Evolutionary conservation across 345 rosid species (phyloP), one percentile per base, ranked within the genome.

Genomic region (Bruguiera sexangula): DNA sequence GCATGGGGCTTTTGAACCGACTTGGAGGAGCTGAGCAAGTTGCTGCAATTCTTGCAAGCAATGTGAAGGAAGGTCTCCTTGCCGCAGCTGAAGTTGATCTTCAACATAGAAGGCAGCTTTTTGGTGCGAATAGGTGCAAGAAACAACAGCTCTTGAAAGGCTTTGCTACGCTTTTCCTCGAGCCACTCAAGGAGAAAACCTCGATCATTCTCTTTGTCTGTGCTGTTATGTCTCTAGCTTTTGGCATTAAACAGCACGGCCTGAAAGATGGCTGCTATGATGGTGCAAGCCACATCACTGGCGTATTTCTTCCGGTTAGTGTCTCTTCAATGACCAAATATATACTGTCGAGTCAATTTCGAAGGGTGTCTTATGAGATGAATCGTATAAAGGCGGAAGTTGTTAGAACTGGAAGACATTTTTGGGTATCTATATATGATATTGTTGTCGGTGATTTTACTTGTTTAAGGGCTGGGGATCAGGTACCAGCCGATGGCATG

Each of bases 401-500:
- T 0, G 61, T 86, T 4, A 78, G 94, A 77, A 76, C 71, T n/a
- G 77, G 92, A 1, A 72, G 84, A 32, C 82, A 83, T 20, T 82
- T 75, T 52, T 73, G 76, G 37, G 63, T 86, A 2, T 84, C 92
- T 0, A 86, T 84, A 1, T 81, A 78, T 46, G 94, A 90, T 6
- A 75, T 88, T 2, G 92, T 88, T 4, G 92, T 85, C 6, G 96
- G 93, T 8, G 96, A 90, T 32, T 65, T 88, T 0, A 73, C 84
- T 46, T 82, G 77, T 69, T 52, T 88, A 26, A 85, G 82, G 66
- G 82, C 78, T 0, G 96, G 96, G 5, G 89, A 88, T 63, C 91
- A 88, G 69, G 73, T 90, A 15, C 93, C 93, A 0, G 96, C 93
- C 0, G 91, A 89, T 46, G 96, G 93, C 18, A 60, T 89, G 63